Base-by-base conservation (phyloP, 805 yeast genomes). In the Kluyveromyces nonfermentans region DNA sequence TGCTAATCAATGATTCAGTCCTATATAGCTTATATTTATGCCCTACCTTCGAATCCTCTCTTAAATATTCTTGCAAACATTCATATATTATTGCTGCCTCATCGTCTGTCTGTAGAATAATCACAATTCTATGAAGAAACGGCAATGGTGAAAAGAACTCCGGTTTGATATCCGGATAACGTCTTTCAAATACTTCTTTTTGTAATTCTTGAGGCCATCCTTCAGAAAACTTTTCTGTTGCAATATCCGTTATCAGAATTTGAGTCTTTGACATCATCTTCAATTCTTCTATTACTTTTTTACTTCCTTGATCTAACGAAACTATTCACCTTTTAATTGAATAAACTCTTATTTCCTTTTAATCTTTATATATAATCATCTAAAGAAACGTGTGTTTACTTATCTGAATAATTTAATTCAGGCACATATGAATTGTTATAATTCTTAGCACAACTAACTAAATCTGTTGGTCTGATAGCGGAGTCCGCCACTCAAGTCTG, bases 91-190 rank as follows among this genome's bases (percentile, higher is more conserved):
- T 28, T 2, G 54, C 44, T 5, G 35, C 42, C 35, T 59, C 63
- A 33, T 56, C 51, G 33, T 53, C 54, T 9, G 41, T 20, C 8
- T 21, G 30, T n/a, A 67, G 46, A 3, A 65, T 62, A 14, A 68
- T 62, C 51, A 61, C 73, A 49, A 60, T 61, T 50, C 80, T 73
- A 55, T 63, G 68, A 45, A 59, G 62, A 55, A 54, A 76, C 25
- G 55, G 60, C 49, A 59, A 62, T 49, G 63, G 75, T 17, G 70
- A 71, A 55, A 61, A 68, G 37, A 64, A 62, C 32, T 55, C 46
- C 2, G 45, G 9, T 36, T 43, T 51, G 18, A 58, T 49, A 5
- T 52, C 41, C 2, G 61, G 60, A 42, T 57, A 62, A 19, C 50
- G 41, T 7, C 40, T 43, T 4, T 46, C 49, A 41, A 61, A 61